phyloP scores from a whole-genome alignment of 139 green algal species.

The Chlamydomonas sp. region DNA sequence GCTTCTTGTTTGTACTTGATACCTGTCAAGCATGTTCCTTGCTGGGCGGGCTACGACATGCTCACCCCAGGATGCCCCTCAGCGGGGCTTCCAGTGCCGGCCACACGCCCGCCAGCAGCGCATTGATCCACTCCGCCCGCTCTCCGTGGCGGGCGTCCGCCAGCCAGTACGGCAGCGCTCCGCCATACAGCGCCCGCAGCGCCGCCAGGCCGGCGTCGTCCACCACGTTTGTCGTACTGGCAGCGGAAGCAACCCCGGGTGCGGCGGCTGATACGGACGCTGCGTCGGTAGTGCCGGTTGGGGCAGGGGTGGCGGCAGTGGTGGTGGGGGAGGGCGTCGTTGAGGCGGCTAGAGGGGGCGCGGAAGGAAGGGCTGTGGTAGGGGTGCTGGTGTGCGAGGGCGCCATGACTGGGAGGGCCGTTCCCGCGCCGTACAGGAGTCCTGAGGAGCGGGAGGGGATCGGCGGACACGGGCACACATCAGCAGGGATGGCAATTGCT shows the following conservation, averaged over 20 bases:
- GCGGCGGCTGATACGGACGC: neutral
- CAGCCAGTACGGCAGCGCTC: slow-evolving; percentile 11
- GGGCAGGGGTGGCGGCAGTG: neutral
- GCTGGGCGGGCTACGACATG: neutral
- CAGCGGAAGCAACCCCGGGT: neutral
- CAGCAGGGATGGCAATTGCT: too few relatives aligned
- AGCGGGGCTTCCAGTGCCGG: slow-evolving; percentile 19
- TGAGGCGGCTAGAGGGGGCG: too few relatives aligned
- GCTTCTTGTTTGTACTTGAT: too few relatives aligned
- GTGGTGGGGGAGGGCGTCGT: too few relatives aligned
- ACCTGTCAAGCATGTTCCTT: too few relatives aligned
- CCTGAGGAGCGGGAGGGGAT: too few relatives aligned
- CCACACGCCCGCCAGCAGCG: slow-evolving; percentile 23
- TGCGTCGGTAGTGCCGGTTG: neutral
- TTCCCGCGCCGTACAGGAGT: too few relatives aligned
- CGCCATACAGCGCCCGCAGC: slow-evolving; percentile 7
- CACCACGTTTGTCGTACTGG: slow-evolving; percentile 6
- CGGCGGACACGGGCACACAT: too few relatives aligned
- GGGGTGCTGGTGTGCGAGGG: neutral
- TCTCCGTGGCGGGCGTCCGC: slow-evolving; percentile 13
- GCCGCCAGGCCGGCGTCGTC: slow-evolving; percentile 18
- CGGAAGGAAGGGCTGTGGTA: neutral
- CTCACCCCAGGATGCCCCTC: slow-evolving; percentile 8
- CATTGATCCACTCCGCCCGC: slow-evolving; percentile 26
- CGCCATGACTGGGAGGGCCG: too few relatives aligned